Conservation (phyloP, 202 grass and related monocot species). For the Bolboschoenoplectus hybrid region DNA sequence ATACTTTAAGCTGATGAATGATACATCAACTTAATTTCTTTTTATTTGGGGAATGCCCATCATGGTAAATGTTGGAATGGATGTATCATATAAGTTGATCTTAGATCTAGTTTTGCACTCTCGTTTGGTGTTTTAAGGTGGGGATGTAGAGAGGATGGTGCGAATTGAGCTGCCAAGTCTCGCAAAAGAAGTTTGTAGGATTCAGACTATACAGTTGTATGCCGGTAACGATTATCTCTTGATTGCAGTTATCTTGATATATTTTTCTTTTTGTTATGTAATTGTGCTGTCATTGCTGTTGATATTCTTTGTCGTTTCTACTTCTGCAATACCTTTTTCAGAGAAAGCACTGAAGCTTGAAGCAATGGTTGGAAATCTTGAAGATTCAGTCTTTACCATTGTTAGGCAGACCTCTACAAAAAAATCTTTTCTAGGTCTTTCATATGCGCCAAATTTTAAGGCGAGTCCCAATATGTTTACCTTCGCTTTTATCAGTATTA, state of each 20-base stretch:
- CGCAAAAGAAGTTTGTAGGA: conserved; percentile 64
- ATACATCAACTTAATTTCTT: background rate
- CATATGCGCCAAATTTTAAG: conserved; percentile 35
- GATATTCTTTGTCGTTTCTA: conserved; percentile 19
- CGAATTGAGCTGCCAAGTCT: conserved; percentile 48
- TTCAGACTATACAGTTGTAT: conserved; percentile 74
- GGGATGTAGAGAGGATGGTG: conserved; percentile 23
- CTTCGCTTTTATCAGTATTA: background rate
- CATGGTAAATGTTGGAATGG: background rate
- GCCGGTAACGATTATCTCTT: conserved; percentile 54
- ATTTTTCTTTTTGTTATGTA: background rate
- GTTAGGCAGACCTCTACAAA: conserved; percentile 60
- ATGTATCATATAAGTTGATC: conserved; percentile 19
- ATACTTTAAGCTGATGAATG: background rate
- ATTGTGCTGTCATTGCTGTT: conserved; percentile 10
- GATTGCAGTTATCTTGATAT: conserved; percentile 19
- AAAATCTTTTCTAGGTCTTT: conserved; percentile 48
- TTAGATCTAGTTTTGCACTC: conserved; percentile 31
- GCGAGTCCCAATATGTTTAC: conserved; percentile 36
- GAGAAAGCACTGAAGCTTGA: conserved; percentile 89
- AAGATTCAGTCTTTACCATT: conserved; percentile 77
- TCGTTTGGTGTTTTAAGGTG: conserved; percentile 23
- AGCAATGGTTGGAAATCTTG: conserved; percentile 93
- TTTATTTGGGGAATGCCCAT: background rate
- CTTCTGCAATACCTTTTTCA: conserved; percentile 59